A percentile compares a stretch with the other conserved stretches of the same genome.
These are phyloP conservation scores for Fusarium chlamydosporum DNA, from an alignment of 2,329 filamentous ascomycete species.

Conservation along the genomic window DNA sequence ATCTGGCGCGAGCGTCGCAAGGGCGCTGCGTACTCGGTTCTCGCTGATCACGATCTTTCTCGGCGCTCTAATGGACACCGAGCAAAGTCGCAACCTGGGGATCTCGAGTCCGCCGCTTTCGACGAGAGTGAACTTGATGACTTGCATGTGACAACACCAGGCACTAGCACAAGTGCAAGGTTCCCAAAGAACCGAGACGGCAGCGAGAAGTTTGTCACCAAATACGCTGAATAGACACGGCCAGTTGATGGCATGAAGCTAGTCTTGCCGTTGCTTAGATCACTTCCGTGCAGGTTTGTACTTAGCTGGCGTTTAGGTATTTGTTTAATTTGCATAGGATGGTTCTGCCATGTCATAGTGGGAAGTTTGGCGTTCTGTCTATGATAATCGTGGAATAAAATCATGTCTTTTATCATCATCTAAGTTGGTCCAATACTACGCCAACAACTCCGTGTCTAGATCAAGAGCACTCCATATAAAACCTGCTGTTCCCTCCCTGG, in stretches of 20 bases:
- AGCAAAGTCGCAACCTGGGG: constrained; percentile 61
- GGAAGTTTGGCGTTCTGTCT: constrained; percentile 42
- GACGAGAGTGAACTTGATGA: constrained; percentile 76
- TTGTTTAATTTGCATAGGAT: constrained; percentile 34
- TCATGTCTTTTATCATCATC: constrained; percentile 44
- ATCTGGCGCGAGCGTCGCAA: constrained; percentile 74
- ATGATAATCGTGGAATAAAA: constrained; percentile 30
- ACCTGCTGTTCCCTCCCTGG: constrained; percentile 37
- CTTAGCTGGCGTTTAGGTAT: constrained; percentile 32
- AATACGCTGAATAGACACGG: constrained; percentile 33
- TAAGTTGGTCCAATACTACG: constrained; percentile 43
- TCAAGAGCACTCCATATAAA: constrained; percentile 48
- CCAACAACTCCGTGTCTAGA: constrained; percentile 47
- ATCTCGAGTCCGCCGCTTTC: constrained; percentile 75
- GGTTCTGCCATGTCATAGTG: constrained; percentile 32
- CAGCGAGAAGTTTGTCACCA: constrained; percentile 54
- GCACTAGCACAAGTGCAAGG: constrained; percentile 59
- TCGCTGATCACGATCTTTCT: constrained; percentile 58
- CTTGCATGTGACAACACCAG: constrained; percentile 66
- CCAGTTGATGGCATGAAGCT: background rate
- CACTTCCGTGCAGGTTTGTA: constrained; percentile 10
- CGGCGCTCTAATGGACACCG: constrained; percentile 63
- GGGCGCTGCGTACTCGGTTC: constrained; percentile 67
- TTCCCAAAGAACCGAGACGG: constrained; percentile 71
- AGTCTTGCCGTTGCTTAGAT: background rate